Evolutionary conservation across 495 filamentous ascomycete genomes (phyloP), one percentile per base, ranked within the genome.

Genomic region (Aspergillus mulundensis): DNA sequence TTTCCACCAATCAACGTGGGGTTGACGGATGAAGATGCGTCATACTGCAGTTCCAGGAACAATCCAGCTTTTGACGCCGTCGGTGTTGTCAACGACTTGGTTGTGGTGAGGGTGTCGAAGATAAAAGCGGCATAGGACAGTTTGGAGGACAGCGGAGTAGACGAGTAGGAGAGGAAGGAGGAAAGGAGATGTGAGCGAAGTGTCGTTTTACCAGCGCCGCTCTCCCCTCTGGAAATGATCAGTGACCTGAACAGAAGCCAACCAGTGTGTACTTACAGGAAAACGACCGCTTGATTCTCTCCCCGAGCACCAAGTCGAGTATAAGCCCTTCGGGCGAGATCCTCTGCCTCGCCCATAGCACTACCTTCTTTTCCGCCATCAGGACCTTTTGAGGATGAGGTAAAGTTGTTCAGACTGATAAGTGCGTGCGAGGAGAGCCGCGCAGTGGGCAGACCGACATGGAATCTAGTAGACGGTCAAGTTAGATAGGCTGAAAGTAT

Each of bases 11-110:
- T 89, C 39, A 98, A 76, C 12, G 88, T 84, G 8, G 91, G 91
- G 60, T 82, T 86, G 42, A 87, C 83, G 1, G 87, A 86, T 0
- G 91, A 87, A 2, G 89, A 81, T 7, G 89, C 93, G 67, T 98
- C 91, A 61, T 97, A 98, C 70, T 98, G 94, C 24, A 98, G 77
- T 63, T 98, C 94, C 68, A 90, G 89, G 64, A 96, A 96, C 14
- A 98, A 82, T 54, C 94, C 94, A 6, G 94, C 87, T 69, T 96
- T 97, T 14, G 93, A 97, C 21, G 94, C 94, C 6, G 90, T 96
- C 1, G 92, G 92, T 0, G 92, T 96, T 6, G 92, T 96, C 18
- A 90, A 81, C 16, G 92, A 95, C 76, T 98, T 98, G n/a, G 93
- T 98, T 7, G 94, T 96, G 4, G 94, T 98, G 39, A 98, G 80